phyloP scores from a whole-genome alignment of 192 early-diverging fungal genomes.

The Chytriomyces sp. region DNA sequence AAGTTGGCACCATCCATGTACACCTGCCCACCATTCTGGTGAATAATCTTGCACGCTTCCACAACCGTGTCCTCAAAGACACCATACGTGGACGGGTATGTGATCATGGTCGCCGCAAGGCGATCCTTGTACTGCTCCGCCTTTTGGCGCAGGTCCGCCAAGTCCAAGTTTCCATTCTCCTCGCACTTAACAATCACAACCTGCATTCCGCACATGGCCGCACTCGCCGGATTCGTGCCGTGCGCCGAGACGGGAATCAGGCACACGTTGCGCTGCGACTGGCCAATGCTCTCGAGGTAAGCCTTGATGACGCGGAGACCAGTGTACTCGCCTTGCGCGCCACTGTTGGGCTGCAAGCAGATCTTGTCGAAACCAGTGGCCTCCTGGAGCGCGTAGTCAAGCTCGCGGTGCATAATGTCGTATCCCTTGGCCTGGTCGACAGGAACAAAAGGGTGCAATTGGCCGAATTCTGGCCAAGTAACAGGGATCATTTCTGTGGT shows the following conservation, averaged over 20 bases:
- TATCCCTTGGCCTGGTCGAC: slow-evolving; percentile 94
- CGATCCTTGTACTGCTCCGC: slow-evolving; percentile 82
- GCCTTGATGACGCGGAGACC: slow-evolving; percentile 93
- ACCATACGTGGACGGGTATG: slow-evolving; percentile 98
- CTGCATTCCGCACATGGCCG: slow-evolving; percentile 94
- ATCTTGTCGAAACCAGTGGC: slow-evolving; percentile 94
- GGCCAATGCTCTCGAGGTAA: slow-evolving; percentile 84
- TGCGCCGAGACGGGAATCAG: slow-evolving; percentile 98
- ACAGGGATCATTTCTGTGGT: slow-evolving; percentile 99
- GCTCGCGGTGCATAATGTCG: slow-evolving; percentile 81
- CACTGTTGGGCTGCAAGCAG: slow-evolving; percentile 97
- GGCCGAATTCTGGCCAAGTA: slow-evolving; percentile 95
- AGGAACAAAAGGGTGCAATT: slow-evolving; percentile 97
- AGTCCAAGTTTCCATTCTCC: slow-evolving; percentile 89
- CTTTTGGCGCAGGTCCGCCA: slow-evolving; percentile 86
- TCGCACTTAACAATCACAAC: slow-evolving; percentile 94
- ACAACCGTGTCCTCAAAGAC: slow-evolving; percentile 92
- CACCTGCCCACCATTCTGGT: slow-evolving; percentile 93
- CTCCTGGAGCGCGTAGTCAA: slow-evolving; percentile 84
- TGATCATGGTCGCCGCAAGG: slow-evolving; percentile 97
- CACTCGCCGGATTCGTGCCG: slow-evolving; percentile 98
- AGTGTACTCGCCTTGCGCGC: slow-evolving; percentile 99
- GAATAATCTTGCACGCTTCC: slow-evolving; percentile 89
- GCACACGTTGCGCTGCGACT: slow-evolving; percentile 86
- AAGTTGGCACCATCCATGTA: slow-evolving; percentile 91